Percentiles rank a stretch among this genome's conserved stretches.
Conservation (phyloP, 1,284 basidiomycete species). For the Ceratobasidium theobromae region DNA sequence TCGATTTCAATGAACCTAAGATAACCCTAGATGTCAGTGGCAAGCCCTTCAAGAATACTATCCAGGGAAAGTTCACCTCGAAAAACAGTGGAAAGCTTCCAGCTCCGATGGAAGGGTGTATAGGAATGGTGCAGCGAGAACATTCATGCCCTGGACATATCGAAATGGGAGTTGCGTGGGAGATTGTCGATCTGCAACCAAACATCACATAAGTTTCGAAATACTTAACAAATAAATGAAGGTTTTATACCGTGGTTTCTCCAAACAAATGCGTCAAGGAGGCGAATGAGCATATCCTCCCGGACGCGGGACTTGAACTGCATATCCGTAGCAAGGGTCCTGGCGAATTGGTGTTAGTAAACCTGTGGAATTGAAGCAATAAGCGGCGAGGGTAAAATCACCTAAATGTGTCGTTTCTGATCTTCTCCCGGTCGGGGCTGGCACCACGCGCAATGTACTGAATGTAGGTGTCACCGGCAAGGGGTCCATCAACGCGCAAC, state of each 20-base stretch:
- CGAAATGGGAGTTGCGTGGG: constrained; percentile 77
- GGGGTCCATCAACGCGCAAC: constrained; percentile 67
- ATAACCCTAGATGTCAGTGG: too few relatives aligned
- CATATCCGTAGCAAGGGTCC: constrained; percentile 91
- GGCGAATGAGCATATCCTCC: constrained; percentile 93
- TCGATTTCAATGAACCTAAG: constrained; percentile 83
- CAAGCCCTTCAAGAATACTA: too few relatives aligned
- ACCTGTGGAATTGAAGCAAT: neutral
- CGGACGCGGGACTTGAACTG: constrained; percentile 93
- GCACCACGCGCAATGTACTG: constrained; percentile 81
- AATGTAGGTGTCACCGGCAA: constrained; percentile 76
- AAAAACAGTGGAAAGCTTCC: constrained; percentile 95
- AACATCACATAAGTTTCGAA: neutral
- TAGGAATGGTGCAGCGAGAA: constrained; percentile 93
- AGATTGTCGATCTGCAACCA: constrained; percentile 59
- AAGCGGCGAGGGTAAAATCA: constrained; percentile 40
- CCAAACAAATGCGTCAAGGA: constrained; percentile 98
- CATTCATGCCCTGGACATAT: constrained; percentile 99
- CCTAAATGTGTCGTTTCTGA: constrained; percentile 80
- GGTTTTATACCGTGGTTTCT: constrained; percentile 70
- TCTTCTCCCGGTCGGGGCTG: constrained; percentile 86
- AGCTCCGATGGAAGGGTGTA: constrained; percentile 95
- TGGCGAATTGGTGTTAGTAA: constrained; percentile 41
- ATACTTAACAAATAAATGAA: neutral
- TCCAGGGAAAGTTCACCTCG: constrained; percentile 48